phyloP scores from a whole-genome alignment of 2,329 filamentous ascomycete species.

The Hypoxylon sp. region DNA sequence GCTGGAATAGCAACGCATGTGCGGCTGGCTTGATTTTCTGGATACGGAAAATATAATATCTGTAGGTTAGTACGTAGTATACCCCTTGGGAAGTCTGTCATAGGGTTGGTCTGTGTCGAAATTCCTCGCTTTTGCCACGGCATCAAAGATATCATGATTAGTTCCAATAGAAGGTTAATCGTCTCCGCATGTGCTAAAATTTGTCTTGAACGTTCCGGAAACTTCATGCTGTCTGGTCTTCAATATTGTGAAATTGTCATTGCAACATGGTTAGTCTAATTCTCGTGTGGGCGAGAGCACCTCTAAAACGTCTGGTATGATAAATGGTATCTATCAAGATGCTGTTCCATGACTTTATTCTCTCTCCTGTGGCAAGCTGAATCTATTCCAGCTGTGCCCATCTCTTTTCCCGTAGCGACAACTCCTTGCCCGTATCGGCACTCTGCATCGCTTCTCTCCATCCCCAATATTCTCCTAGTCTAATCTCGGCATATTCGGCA shows the following conservation, averaged over 20 bases:
- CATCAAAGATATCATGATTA: neutral
- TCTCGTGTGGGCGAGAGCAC: conserved; percentile 10
- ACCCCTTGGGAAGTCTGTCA: neutral
- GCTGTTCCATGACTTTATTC: conserved; percentile 3
- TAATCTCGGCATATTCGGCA: conserved; percentile 86
- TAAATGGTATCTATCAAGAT: conserved; percentile 27
- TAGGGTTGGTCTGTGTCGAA: too few species aligned
- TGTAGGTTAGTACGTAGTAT: neutral
- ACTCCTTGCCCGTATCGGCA: conserved; percentile 64
- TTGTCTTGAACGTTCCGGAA: conserved; percentile 5
- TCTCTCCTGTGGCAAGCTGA: conserved; percentile 4
- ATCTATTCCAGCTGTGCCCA: conserved; percentile 74
- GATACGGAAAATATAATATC: neutral
- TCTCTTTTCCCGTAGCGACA: conserved; percentile 79
- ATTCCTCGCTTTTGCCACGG: neutral
- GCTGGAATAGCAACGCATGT: neutral
- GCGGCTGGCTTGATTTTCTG: neutral
- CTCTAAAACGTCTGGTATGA: conserved; percentile 11
- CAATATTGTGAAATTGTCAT: conserved; percentile 13
- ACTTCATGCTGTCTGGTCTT: conserved; percentile 18
- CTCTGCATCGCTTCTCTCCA: conserved; percentile 85
- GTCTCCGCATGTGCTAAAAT: neutral
- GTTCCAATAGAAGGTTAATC: neutral
- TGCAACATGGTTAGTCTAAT: conserved; percentile 4
- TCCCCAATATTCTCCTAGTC: conserved; percentile 92